phyloP scores from a whole-genome alignment of 2,329 filamentous ascomycete species.

The Leptosphaerulina australis region DNA sequence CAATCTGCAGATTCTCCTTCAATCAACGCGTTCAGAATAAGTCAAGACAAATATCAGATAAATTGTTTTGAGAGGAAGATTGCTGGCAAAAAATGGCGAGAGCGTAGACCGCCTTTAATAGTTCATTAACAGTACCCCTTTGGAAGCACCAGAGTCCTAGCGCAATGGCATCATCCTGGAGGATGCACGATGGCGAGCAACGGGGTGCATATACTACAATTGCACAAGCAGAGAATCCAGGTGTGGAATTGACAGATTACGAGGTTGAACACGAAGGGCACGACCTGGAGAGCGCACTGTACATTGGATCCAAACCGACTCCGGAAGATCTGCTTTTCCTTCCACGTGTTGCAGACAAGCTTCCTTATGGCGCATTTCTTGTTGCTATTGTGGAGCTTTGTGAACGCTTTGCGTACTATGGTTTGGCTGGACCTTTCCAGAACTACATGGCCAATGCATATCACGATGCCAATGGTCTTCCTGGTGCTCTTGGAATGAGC shows the following conservation, averaged over 20 bases:
- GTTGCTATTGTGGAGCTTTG: conserved; percentile 58
- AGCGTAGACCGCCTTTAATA: neutral
- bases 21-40: neutral
- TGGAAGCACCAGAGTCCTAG: neutral
- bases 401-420: conserved; percentile 57
- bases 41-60: neutral
- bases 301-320: conserved; percentile 34
- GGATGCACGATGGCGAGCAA: conserved; percentile 19
- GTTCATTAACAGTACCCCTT: neutral
- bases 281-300: conserved; percentile 14
- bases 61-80: neutral
- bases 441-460: conserved; percentile 57
- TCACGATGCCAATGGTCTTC: conserved; percentile 49
- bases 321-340: conserved; percentile 35
- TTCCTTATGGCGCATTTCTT: conserved; percentile 54
- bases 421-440: conserved; percentile 55
- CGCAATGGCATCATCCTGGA: conserved; percentile 33
- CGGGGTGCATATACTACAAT: conserved; percentile 41
- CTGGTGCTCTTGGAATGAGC: conserved; percentile 50
- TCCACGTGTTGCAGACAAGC: conserved; percentile 50
- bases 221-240: conserved; percentile 38
- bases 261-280: conserved; percentile 13
- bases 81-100: neutral
- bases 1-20: neutral
- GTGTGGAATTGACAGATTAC: conserved; percentile 24